Conservation (phyloP, 2,329 filamentous ascomycete genomes). For the Beauveria bassiana region DNA sequence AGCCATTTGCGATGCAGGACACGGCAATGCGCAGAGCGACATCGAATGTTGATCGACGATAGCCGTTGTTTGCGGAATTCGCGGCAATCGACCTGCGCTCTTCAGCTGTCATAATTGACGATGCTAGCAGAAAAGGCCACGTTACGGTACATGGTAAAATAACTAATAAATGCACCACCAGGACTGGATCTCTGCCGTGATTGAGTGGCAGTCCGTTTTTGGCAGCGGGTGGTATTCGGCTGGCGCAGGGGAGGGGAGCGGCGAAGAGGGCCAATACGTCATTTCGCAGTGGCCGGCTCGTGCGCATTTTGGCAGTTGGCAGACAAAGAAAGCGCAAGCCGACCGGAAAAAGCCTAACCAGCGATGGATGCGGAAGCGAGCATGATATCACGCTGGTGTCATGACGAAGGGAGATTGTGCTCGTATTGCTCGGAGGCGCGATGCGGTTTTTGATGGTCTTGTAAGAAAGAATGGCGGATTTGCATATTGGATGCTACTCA, state of each 20-base stretch:
- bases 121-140: not conserved
- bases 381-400: constrained; percentile 3
- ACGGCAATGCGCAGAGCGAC: not conserved
- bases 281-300: not conserved
- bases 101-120: not conserved
- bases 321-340: not conserved
- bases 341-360: not conserved
- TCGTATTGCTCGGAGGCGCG: no score
- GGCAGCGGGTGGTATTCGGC: constrained; percentile 2
- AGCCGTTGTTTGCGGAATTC: not conserved
- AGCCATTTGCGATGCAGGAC: not conserved
- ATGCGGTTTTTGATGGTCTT: no score
- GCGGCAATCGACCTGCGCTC: not conserved
- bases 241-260: not conserved
- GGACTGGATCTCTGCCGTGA: no score
- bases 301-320: not conserved
- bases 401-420: not conserved
- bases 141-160: not conserved
- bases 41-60: not conserved
- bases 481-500: no score
- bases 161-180: not conserved
- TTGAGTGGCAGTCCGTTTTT: not conserved
- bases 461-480: no score
- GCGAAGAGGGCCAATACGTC: not conserved
- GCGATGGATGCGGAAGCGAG: constrained; percentile 2